Evolutionary conservation across 495 filamentous ascomycete genomes (phyloP).

Genomic region (Penicillium atrosanguineum): DNA sequence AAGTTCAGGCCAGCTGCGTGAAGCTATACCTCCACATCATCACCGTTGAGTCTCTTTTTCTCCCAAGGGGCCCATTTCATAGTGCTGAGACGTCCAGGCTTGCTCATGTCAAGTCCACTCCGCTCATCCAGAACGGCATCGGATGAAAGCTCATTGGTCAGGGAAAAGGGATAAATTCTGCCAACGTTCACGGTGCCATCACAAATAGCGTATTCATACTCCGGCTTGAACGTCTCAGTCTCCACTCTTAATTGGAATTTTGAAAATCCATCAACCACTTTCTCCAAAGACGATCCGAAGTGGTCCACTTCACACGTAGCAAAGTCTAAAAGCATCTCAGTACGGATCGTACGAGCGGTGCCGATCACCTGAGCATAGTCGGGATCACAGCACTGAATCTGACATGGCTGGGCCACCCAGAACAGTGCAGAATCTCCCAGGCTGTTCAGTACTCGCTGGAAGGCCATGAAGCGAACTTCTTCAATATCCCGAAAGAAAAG

Average conservation of each 20-base stretch:
- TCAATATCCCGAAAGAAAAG: slow-evolving; percentile 36
- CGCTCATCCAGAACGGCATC: background rate
- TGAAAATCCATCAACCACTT: slow-evolving; percentile 19
- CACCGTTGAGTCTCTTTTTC: background rate
- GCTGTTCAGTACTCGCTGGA: slow-evolving; percentile 15
- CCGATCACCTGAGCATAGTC: slow-evolving; percentile 35
- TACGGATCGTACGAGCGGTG: slow-evolving; percentile 38
- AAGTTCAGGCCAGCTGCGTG: slow-evolving; percentile 30
- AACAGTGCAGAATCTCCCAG: slow-evolving; percentile 10
- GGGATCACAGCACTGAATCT: slow-evolving; percentile 38
- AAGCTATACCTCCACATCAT: slow-evolving; percentile 33
- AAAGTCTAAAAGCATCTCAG: slow-evolving; percentile 38
- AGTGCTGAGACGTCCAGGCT: slow-evolving; percentile 29
- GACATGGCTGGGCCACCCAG: slow-evolving; percentile 35
- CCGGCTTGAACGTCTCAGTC: slow-evolving; percentile 15
- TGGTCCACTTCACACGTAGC: slow-evolving; percentile 42
- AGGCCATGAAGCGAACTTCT: slow-evolving; percentile 10
- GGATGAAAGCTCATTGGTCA: slow-evolving; percentile 10
- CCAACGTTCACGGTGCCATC: slow-evolving; percentile 23
- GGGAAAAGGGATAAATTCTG: slow-evolving; percentile 19
- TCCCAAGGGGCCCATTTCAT: slow-evolving; percentile 45
- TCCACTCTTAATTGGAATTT: slow-evolving; percentile 20
- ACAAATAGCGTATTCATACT: slow-evolving; percentile 32
- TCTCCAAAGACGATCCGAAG: slow-evolving; percentile 6
- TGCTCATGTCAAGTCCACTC: slow-evolving; percentile 13